A percentile compares a stretch with the other conserved stretches of the same genome.
These are phyloP conservation scores for Suhomyces wounanorum DNA, from an alignment of 1,139 yeast genomes.

Conservation along the genomic window DNA sequence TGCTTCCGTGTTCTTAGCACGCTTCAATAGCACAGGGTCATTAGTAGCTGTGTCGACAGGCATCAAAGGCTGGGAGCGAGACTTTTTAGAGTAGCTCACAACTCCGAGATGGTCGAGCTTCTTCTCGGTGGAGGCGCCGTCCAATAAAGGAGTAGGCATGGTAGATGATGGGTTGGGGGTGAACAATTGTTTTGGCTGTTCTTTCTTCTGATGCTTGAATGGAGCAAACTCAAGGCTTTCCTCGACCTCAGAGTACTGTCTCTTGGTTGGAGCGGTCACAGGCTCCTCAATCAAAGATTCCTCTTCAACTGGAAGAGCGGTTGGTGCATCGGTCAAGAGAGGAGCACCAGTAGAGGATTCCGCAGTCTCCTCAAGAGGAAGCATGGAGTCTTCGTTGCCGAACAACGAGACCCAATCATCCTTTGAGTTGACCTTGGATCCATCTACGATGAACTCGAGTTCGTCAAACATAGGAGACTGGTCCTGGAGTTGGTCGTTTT, in stretches of 20 bases:
- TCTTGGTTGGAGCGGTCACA: slow-evolving; percentile 20
- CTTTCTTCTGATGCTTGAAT: slow-evolving; percentile 12
- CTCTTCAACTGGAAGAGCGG: slow-evolving; percentile 4
- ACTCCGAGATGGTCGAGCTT: slow-evolving; percentile 63
- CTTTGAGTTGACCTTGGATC: slow-evolving; percentile 47
- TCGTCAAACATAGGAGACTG: slow-evolving; percentile 70
- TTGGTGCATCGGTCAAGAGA: not conserved
- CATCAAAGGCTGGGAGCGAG: slow-evolving; percentile 57
- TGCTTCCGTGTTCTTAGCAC: slow-evolving; percentile 96
- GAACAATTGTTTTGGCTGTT: slow-evolving; percentile 25
- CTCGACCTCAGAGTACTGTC: slow-evolving; percentile 34
- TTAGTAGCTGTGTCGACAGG: slow-evolving; percentile 63
- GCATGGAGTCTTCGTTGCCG: slow-evolving; percentile 35
- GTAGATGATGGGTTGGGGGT: slow-evolving; percentile 41
- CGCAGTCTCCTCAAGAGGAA: slow-evolving; percentile 7
- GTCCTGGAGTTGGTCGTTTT: slow-evolving; percentile 37
- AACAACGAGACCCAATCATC: slow-evolving; percentile 69
- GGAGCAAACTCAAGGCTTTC: slow-evolving; percentile 27
- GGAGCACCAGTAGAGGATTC: slow-evolving; percentile 5
- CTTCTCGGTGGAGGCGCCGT: slow-evolving; percentile 13
- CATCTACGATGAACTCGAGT: slow-evolving; percentile 48
- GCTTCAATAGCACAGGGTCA: slow-evolving; percentile 73
- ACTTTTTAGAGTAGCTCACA: slow-evolving; percentile 65
- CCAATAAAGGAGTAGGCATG: slow-evolving; percentile 34
- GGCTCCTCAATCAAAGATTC: slow-evolving; percentile 7